A percentile compares a stretch with the other conserved stretches of the same genome.
Conservation (phyloP, 2,329 filamentous ascomycete species). For the Fusarium fujikuroi region DNA sequence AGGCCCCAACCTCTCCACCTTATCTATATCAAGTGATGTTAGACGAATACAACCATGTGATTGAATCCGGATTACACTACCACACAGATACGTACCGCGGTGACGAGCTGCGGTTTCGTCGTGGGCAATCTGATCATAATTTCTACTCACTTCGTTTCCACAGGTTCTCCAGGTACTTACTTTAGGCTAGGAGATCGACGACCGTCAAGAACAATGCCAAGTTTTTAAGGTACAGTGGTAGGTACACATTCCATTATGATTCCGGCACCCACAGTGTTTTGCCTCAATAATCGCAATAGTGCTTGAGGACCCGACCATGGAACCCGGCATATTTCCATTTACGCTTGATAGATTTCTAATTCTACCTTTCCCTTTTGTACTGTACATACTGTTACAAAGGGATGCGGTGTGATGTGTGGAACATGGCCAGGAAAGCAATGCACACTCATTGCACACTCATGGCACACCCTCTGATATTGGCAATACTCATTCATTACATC, state of each 20-base stretch:
- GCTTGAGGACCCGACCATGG: background rate
- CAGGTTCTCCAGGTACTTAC: background rate
- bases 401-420: conserved; percentile 32
- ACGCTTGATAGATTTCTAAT: background rate
- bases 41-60: conserved; percentile 44
- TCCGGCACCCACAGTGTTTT: background rate
- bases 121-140: background rate
- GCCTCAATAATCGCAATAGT: background rate
- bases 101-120: background rate
- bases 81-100: conserved; percentile 1
- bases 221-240: background rate
- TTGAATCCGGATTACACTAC: conserved; percentile 15
- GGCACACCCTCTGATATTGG: conserved; percentile 24
- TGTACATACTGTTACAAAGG: conserved; percentile 15
- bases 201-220: background rate
- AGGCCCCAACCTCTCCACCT: conserved; percentile 28
- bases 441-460: conserved; percentile 9
- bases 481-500: background rate
- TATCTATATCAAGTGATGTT: conserved; percentile 43
- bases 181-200: background rate
- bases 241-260: conserved; percentile 18
- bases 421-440: conserved; percentile 18
- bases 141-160: background rate
- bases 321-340: background rate
- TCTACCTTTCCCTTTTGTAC: background rate